Conservation (phyloP, 73 alveolate genomes). For the Blepharisma stoltei region DNA sequence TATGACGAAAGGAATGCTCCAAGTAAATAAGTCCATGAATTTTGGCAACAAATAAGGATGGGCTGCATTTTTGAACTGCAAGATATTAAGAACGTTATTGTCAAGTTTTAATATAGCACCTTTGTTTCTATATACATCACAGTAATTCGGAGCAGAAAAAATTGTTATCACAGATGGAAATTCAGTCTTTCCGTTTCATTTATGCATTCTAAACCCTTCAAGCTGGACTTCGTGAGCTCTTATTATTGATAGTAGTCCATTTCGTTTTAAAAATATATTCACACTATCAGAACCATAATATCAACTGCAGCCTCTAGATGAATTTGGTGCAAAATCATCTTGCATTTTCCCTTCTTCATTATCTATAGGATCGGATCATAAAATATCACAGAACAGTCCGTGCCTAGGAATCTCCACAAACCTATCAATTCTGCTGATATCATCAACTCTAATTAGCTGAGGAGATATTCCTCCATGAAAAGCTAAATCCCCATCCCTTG, state of each 20-base stretch:
- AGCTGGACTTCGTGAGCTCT: conserved; percentile 88
- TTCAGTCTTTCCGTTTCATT: conserved; percentile 79
- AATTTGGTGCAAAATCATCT: conserved; percentile 57
- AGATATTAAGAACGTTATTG: conserved; percentile 65
- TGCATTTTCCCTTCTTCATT: conserved; percentile 62
- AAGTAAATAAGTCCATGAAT: conserved; percentile 76
- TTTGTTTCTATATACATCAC: conserved; percentile 78
- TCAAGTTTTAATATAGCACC: conserved; percentile 76
- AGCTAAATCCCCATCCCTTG: too few species aligned
- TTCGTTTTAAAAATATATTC: conserved; percentile 62
- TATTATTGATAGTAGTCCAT: conserved; percentile 60
- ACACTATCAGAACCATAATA: conserved; percentile 78
- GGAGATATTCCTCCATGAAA: conserved; percentile 91
- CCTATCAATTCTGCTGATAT: conserved; percentile 61
- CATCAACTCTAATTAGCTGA: conserved; percentile 49
- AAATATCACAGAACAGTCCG: conserved; percentile 76
- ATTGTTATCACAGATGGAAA: conserved; percentile 86
- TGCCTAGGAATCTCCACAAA: conserved; percentile 67
- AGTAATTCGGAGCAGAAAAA: conserved; percentile 89
- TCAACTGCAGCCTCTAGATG: conserved; percentile 82
- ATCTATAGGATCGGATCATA: conserved; percentile 85
- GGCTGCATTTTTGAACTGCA: conserved; percentile 72
- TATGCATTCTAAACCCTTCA: conserved; percentile 86
- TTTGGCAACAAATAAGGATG: conserved; percentile 87
- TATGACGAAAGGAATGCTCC: conserved; percentile 88